Evolutionary conservation across 2,329 filamentous ascomycete species (phyloP).

Genomic region (Domatiomyces globalis): DNA sequence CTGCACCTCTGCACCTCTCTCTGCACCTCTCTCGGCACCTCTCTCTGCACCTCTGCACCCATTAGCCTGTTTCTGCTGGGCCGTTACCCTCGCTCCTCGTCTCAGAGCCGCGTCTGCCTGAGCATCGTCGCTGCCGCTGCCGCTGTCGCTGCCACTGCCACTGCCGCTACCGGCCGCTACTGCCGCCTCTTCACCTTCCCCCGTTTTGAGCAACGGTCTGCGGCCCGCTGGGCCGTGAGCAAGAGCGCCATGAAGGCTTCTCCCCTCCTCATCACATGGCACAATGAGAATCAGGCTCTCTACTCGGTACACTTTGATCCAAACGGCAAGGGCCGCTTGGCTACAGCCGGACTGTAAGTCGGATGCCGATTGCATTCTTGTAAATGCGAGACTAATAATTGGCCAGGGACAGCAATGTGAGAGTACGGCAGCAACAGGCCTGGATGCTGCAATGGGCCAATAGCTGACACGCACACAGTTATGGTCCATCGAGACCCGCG

Average conservation of each 20-base stretch:
- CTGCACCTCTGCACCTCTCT: background rate
- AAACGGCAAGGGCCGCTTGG: slow-evolving; percentile 75
- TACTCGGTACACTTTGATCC: slow-evolving; percentile 97
- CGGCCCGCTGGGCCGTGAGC: background rate
- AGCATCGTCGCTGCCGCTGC: too few species aligned
- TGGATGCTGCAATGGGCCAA: background rate
- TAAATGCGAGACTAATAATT: slow-evolving; percentile 7
- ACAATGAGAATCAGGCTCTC: slow-evolving; percentile 90
- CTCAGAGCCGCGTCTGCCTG: background rate
- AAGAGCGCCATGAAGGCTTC: slow-evolving; percentile 68
- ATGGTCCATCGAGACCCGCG: slow-evolving; percentile 77
- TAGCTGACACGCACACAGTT: slow-evolving; percentile 39
- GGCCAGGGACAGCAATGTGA: slow-evolving; percentile 70
- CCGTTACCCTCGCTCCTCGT: background rate
- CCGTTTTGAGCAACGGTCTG: background rate
- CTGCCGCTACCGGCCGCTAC: too few species aligned
- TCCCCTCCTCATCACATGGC: slow-evolving; percentile 95
- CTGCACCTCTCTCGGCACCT: too few species aligned
- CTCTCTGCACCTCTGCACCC: background rate
- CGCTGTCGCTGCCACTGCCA: too few species aligned
- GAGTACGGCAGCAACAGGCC: slow-evolving; percentile 42
- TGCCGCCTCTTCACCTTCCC: background rate
- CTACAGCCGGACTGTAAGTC: slow-evolving; percentile 66
- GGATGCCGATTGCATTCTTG: background rate
- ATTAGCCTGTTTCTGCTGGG: background rate